Base-by-base conservation (phyloP, 345 rosid species). In the Populus nigra region DNA sequence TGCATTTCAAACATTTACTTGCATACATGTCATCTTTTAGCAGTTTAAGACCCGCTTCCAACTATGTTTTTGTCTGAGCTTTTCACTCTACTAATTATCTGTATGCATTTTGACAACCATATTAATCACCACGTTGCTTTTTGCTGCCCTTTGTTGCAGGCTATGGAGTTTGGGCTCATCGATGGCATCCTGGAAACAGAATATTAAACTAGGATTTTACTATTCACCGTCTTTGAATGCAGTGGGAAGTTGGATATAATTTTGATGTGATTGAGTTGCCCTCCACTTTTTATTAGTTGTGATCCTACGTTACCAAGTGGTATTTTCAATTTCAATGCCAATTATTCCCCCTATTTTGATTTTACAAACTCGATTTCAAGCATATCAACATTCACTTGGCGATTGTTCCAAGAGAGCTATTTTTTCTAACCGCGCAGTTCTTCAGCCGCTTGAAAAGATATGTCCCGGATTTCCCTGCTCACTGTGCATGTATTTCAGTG, bases 111-210 rank as follows among this genome's bases (percentile, higher is more conserved):
- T 49, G 17, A 75, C 17, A 70, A 11, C 5, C 29, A 31, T 6
- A 33, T 29, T 18, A 49, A 50, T 33, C n/a, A 31, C 36, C 45
- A 39, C 16, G 65, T 49, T 38, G 25, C 35, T 65, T 45, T 11
- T 72, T 63, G 65, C 63, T 13, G 61, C 57, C 53, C 66, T 47
- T 16, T 33, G 18, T 80, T 78, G 86, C 89, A 94, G 98, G 95
- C 97, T 23, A 87, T 94, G 91, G 97, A 94, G 76, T 93, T 90
- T 33, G 97, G 97, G 31, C 90, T 93, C 59, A 86, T 94, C 2
- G 98, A 94, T 75, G 94, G 94, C 29, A 74, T 93, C 62, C 73
- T 93, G 77, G 98, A 93, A 86, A 94, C 98, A 10, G 92, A 88
- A 49, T 90, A 89, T 77, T 93, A 87, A 84, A 86, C 45, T 16